Base-by-base conservation (phyloP, 805 yeast species). In the Schizosaccharomyces osmophilus region DNA sequence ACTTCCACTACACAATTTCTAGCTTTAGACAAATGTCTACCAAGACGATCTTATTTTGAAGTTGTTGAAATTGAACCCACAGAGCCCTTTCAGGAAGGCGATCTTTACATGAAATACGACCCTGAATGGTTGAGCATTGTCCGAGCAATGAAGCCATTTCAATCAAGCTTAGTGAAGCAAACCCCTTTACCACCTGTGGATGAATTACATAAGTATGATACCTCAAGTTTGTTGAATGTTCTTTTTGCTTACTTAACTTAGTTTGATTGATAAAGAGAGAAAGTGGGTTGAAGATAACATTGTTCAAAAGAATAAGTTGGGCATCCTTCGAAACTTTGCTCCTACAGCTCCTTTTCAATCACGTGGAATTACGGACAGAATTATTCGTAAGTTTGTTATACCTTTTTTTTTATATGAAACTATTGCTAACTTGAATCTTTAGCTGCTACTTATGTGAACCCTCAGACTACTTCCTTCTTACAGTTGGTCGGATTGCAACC, bases 11-110 rank as follows among this genome's bases (percentile, higher is more conserved):
- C 84, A 1, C 67, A 70, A 15, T 90, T 88, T 66, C 70, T 86
- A 39, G 93, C 97, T 0, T 74, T 90, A 32, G 97, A 89, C 69
- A 90, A 90, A 70, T 87, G 95, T 66, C 73, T 85, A 1, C 87
- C 87, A 1, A 72, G 76, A 19, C 73, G 95, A 26, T 67, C 73
- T 29, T 86, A 77, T 67, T 64, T 87, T 9, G 83, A 83, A 63
- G 66, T 78, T 3, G 29, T 81, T 45, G 45, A 61, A 6, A 15
- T 64, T 43, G 61, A 51, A 24, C 39, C 45, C 9, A 13, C 57
- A 22, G 32, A 29, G 13, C 22, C 48, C 4, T 5, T 17, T 26
- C n/a, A 31, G 9, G 48, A 31, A 2, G 48, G 11, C n/a, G 15
- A 17, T 9, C 42, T 17, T 8, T 17, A 29, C 29, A 5, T 71